Evolutionary conservation across 345 rosid species (phyloP).

Genomic region (Camelina sativa): DNA sequence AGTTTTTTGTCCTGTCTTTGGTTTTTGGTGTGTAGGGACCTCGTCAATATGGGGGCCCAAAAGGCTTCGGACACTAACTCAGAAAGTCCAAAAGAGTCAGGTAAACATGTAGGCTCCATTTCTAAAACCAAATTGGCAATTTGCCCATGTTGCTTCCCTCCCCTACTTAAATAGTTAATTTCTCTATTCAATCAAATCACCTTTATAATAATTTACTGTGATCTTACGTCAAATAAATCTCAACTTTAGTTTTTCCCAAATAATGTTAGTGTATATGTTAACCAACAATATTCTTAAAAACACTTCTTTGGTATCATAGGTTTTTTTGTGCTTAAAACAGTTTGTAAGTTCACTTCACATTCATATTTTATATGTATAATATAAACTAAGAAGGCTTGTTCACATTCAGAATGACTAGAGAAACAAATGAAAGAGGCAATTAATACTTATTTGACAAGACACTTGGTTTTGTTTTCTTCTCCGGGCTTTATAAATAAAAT

Average conservation of each 20-base stretch:
- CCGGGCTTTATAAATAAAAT: not conserved
- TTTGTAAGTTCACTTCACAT: too few relatives aligned
- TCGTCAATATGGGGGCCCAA: slow-evolving; percentile 33
- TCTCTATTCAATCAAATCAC: slow-evolving; percentile 12
- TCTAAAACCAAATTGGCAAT: slow-evolving; percentile 43
- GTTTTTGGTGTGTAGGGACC: too few relatives aligned
- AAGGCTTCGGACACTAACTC: slow-evolving; percentile 32
- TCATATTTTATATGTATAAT: too few relatives aligned
- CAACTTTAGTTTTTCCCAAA: not conserved
- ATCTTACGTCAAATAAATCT: not conserved
- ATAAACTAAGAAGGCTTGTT: too few relatives aligned
- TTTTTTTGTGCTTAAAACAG: too few relatives aligned
- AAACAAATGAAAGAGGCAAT: slow-evolving; percentile 13
- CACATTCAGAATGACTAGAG: too few relatives aligned
- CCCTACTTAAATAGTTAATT: slow-evolving; percentile 23
- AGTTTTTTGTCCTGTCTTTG: slow-evolving; percentile 32
- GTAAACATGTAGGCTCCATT: slow-evolving; percentile 33
- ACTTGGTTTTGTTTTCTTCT: slow-evolving; percentile 28
- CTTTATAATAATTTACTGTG: not conserved
- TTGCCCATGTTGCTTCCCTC: slow-evolving; percentile 39
- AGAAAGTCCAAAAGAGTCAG: slow-evolving; percentile 45
- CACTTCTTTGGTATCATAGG: too few relatives aligned
- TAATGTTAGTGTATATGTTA: too few relatives aligned
- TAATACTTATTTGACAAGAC: slow-evolving; percentile 28
- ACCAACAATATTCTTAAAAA: too few relatives aligned